Conservation (phyloP, 1,284 basidiomycete genomes). For the Ustilago cynodontis region DNA sequence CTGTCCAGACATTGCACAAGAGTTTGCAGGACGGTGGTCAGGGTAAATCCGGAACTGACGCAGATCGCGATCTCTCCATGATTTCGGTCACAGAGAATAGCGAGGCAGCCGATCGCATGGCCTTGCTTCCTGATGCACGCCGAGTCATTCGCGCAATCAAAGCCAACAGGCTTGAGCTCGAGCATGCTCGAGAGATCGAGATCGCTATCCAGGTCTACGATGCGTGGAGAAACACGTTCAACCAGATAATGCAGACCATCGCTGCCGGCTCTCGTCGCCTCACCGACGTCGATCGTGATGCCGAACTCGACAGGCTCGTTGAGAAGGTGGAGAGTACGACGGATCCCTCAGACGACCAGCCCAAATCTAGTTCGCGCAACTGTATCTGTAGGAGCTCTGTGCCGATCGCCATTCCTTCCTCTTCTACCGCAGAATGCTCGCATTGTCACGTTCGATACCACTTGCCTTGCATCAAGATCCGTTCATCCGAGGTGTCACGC, state of each 20-base stretch:
- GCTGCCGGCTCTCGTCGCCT: conserved; percentile 25
- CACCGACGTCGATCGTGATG: conserved; percentile 33
- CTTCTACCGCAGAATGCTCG: conserved; percentile 45
- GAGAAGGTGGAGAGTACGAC: conserved; percentile 44
- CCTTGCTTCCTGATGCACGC: conserved; percentile 54
- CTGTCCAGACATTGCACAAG: conserved; percentile 31
- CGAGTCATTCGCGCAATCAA: conserved; percentile 41
- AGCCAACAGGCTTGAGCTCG: conserved; percentile 46
- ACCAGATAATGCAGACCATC: conserved; percentile 37
- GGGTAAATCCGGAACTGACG: conserved; percentile 6
- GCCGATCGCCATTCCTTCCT: conserved; percentile 31
- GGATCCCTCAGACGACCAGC: conserved; percentile 45
- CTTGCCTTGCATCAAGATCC: conserved; percentile 55
- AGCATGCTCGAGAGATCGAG: conserved; percentile 36
- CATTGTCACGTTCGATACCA: conserved; percentile 57
- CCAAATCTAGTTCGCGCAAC: conserved; percentile 29
- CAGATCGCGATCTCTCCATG: conserved; percentile 45
- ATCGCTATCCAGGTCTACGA: conserved; percentile 54
- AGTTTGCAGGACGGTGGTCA: conserved; percentile 19
- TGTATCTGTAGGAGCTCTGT: conserved; percentile 59
- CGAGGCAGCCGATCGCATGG: conserved; percentile 38
- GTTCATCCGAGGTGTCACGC: conserved; percentile 28
- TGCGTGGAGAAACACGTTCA: conserved; percentile 46
- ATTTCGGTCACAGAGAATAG: conserved; percentile 41
- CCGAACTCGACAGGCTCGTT: conserved; percentile 44